Evolutionary conservation across 2,329 filamentous ascomycete genomes (phyloP), one percentile per base, ranked within the genome.

Genomic region (Dothistroma pini): DNA sequence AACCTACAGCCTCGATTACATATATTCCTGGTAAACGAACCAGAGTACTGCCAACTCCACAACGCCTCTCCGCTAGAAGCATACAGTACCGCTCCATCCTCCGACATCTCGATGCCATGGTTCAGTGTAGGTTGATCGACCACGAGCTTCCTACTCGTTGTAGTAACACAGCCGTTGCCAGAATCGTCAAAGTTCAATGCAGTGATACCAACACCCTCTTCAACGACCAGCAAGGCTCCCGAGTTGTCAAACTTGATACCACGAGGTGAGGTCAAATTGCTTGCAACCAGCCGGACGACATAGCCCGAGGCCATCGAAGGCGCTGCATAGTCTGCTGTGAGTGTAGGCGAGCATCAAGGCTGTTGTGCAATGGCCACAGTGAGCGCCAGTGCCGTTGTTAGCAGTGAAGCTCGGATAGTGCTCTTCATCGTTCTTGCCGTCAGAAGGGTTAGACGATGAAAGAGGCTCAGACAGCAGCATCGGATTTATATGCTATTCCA

Each of bases 21-120:
- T 14, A 19, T 7, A 44, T 3, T 44, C 12, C 38, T 2, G 38
- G 3, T 4, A 7, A 8, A n/a, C 19, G 10, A 19, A 53, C 50
- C 50, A 49, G 84, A 79, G 71, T 92, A 92, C 31, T 78, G 71
- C 85, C 87, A 91, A 1, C 83, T 77, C 69, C 80, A 87, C 35
- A 89, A 86, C n/a, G 79, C 77, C 53, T 83, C 78, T 6, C 79
- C 70, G 1, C 81, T 83, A 0, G 88, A 90, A 16, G 78, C 81
- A 65, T 82, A 83, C 10, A 84, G 75, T 2, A 77, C 81, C 12
- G 66, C 75, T 16, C 81, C 80, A 72, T 83, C 77, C n/a, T 69
- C 58, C 12, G 79, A 81, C 16, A 82, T 66, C 48, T 66, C 65
- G 52, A 84, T 78, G 32, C 82, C 82, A 66, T 84, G 82, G 62